Percentiles rank a stretch among this genome's conserved stretches.
These are phyloP conservation scores for Colletotrichum melonis DNA, from an alignment of 2,329 filamentous ascomycete species.

Conservation along the genomic window DNA sequence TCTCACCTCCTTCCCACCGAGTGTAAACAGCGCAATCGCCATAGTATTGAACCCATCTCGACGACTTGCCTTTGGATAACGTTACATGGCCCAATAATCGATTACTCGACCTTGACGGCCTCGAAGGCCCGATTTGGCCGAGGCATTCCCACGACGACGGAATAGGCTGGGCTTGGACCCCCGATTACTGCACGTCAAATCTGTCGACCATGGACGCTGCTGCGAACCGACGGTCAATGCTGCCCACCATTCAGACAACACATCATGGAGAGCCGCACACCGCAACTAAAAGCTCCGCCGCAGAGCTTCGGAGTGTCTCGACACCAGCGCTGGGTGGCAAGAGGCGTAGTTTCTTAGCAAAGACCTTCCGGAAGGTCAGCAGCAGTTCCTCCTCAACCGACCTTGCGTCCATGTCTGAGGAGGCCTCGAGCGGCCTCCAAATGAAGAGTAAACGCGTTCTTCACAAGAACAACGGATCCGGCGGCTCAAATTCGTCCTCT, in stretches of 20 bases:
- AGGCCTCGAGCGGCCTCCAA: slow-evolving; percentile 12
- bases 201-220: slow-evolving; percentile 32
- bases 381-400: slow-evolving; percentile 34
- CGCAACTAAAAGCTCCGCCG: slow-evolving; percentile 9
- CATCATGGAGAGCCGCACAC: slow-evolving; percentile 26
- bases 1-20: slow-evolving; percentile 1
- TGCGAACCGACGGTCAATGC: slow-evolving; percentile 30
- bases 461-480: slow-evolving; percentile 46
- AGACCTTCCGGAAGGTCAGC: slow-evolving; percentile 38
- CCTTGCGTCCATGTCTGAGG: slow-evolving; percentile 19
- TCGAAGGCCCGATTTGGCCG: slow-evolving; percentile 29
- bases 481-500: slow-evolving; percentile 40
- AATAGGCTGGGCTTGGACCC: slow-evolving; percentile 22
- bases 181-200: slow-evolving; percentile 17
- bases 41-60: slow-evolving; percentile 9
- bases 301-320: slow-evolving; percentile 28
- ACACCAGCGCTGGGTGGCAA: slow-evolving; percentile 28
- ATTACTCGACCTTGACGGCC: slow-evolving; percentile 35
- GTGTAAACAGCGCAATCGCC: neutral
- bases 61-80: slow-evolving; percentile 7
- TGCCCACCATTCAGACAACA: slow-evolving; percentile 35
- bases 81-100: slow-evolving; percentile 35
- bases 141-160: slow-evolving; percentile 22
- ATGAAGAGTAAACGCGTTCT: slow-evolving; percentile 39
- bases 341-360: slow-evolving; percentile 34